These are phyloP conservation scores for Neofusicoccum umdonicola DNA, from an alignment of 2,329 filamentous ascomycete species.

Conservation along the genomic window DNA sequence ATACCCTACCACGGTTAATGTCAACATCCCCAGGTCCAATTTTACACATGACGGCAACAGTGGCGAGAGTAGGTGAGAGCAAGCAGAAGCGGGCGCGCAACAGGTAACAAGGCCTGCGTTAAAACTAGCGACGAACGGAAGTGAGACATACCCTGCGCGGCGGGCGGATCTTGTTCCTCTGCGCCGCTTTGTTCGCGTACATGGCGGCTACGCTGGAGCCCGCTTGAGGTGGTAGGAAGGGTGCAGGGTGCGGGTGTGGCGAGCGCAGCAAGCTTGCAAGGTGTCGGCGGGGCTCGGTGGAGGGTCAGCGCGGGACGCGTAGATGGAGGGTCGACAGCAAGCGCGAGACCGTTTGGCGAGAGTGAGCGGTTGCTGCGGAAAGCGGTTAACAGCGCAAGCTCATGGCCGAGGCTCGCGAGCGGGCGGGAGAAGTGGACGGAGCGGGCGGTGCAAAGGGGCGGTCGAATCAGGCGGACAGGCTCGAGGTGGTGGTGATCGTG, in stretches of 20 bases:
- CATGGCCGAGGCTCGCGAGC: not conserved
- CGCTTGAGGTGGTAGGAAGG: not conserved
- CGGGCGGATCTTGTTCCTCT: conserved; percentile 62
- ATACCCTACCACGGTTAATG: conserved; percentile 48
- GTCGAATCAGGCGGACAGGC: not conserved
- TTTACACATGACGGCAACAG: not conserved
- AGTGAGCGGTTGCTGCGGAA: not conserved
- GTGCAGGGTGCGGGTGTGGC: not conserved
- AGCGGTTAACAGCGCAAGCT: not conserved
- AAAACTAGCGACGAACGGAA: not conserved
- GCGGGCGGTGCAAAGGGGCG: not conserved
- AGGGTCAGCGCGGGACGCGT: not conserved
- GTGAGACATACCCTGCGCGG: conserved; percentile 61
- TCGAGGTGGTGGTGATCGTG: not conserved
- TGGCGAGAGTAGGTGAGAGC: not conserved
- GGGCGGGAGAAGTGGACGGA: not conserved
- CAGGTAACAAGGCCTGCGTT: not conserved
- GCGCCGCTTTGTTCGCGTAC: conserved; percentile 4
- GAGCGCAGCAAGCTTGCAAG: not conserved
- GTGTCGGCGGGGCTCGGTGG: not conserved
- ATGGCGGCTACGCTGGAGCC: not conserved
- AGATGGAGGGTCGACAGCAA: not conserved
- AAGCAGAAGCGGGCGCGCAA: not conserved
- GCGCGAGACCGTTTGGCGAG: not conserved
- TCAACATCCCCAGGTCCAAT: not conserved